A percentile compares a stretch with the other conserved stretches of the same genome.
Evolutionary conservation across 768 basidiomycete species (phyloP).

Genomic region (Auricularia auricula-judae): DNA sequence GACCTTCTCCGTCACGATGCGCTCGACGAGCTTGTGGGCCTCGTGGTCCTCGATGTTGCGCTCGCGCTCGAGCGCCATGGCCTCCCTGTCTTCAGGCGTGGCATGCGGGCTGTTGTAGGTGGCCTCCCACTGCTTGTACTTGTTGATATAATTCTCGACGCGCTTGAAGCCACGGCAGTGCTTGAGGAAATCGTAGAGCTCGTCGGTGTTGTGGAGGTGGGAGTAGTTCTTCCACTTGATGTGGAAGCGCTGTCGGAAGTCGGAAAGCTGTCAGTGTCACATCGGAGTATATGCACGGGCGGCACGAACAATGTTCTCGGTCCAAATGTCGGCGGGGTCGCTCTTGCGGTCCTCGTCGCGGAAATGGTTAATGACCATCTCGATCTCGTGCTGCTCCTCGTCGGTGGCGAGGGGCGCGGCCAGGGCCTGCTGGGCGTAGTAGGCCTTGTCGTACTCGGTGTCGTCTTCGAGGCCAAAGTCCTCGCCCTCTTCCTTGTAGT

Average conservation of each 20-base stretch:
- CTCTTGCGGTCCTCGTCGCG: conserved; percentile 72
- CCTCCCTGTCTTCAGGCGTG: conserved; percentile 81
- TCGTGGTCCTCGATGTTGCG: conserved; percentile 87
- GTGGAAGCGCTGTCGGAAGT: conserved; percentile 68
- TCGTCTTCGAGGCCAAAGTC: conserved; percentile 75
- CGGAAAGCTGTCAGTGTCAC: conserved; percentile 3
- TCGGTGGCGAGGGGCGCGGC: conserved; percentile 22
- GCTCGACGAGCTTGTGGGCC: conserved; percentile 82
- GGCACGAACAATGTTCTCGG: conserved; percentile 66
- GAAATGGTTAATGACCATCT: conserved; percentile 77
- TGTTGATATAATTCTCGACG: conserved; percentile 98
- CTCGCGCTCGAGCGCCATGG: conserved; percentile 80
- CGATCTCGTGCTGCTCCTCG: conserved; percentile 75
- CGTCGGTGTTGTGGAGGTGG: conserved; percentile 98
- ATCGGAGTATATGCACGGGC: conserved; percentile 3
- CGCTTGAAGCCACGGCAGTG: conserved; percentile 92
- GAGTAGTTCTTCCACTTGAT: conserved; percentile 99
- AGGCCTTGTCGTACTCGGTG: conserved; percentile 38
- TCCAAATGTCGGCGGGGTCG: conserved; percentile 75
- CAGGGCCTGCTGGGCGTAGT: conserved; percentile 37
- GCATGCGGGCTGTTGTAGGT: conserved; percentile 54
- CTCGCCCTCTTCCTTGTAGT: conserved; percentile 60
- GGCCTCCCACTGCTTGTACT: conserved; percentile 63
- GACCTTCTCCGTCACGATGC: conserved; percentile 62
- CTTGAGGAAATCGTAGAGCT: conserved; percentile 92